A percentile compares a stretch with the other conserved stretches of the same genome.
These are phyloP conservation scores for Plasmodium falciparum DNA, from an alignment of 169 alveolate species.

Conservation along the genomic window DNA sequence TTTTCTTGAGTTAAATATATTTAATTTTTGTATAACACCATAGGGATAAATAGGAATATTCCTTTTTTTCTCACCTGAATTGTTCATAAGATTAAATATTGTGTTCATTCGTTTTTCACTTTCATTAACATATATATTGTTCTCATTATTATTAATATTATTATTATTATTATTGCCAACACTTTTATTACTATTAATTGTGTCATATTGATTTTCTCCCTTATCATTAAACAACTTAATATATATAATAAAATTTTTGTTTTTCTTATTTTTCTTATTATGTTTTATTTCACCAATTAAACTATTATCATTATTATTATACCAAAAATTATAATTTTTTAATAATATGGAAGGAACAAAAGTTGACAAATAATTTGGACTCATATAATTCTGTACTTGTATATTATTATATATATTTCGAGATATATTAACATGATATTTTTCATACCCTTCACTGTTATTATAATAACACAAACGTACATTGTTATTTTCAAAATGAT, in stretches of 20 bases:
- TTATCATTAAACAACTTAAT: slow-evolving; percentile 18
- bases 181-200: not conserved
- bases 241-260: slow-evolving; percentile 56
- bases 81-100: not conserved
- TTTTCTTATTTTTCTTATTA: slow-evolving; percentile 55
- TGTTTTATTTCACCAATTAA: slow-evolving; percentile 66
- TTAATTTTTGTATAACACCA: slow-evolving; percentile 59
- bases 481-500: slow-evolving; percentile 75
- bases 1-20: slow-evolving; percentile 11
- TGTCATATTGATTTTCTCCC: not conserved
- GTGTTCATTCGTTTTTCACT: too few relatives aligned
- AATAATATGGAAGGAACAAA: slow-evolving; percentile 49
- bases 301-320: slow-evolving; percentile 29
- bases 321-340: slow-evolving; percentile 66
- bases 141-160: not conserved
- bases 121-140: not conserved
- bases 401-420: slow-evolving; percentile 73
- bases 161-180: not conserved
- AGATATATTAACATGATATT: slow-evolving; percentile 37
- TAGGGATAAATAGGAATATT: not conserved
- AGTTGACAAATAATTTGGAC: slow-evolving; percentile 51
- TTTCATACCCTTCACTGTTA: slow-evolving; percentile 38
- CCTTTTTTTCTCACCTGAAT: not conserved
- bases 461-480: slow-evolving; percentile 75
- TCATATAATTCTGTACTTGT: slow-evolving; percentile 58